Conservation (phyloP, 1,284 basidiomycete genomes). For the Vanrija sp. region DNA sequence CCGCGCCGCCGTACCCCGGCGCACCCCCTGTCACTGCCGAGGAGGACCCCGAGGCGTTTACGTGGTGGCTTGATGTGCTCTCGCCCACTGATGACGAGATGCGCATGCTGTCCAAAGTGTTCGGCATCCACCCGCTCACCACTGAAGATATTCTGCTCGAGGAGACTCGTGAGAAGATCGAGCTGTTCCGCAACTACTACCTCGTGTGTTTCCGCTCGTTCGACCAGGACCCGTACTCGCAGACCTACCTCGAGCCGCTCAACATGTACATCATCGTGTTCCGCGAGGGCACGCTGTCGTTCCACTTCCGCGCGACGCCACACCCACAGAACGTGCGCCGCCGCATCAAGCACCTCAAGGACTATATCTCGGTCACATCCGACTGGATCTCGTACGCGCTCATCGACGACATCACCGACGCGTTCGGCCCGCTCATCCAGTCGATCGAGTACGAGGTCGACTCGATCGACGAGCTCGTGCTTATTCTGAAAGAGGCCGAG, state of each 20-base stretch:
- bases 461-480: slow-evolving; percentile 94
- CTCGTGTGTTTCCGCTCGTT: slow-evolving; percentile 99
- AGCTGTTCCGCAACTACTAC: slow-evolving; percentile 98
- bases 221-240: slow-evolving; percentile 97
- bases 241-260: slow-evolving; percentile 93
- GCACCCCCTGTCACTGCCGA: slow-evolving; percentile 9
- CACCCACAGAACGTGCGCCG: slow-evolving; percentile 97
- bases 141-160: slow-evolving; percentile 99
- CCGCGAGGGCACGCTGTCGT: slow-evolving; percentile 96
- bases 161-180: slow-evolving; percentile 99
- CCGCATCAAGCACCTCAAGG: slow-evolving; percentile 98
- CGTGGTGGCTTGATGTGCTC: slow-evolving; percentile 97
- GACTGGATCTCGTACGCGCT: slow-evolving; percentile 99
- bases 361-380: slow-evolving; percentile 97
- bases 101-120: slow-evolving; percentile 93
- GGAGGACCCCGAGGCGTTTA: slow-evolving; percentile 61
- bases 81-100: slow-evolving; percentile 97
- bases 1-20: slow-evolving; percentile 1
- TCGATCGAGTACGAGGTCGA: slow-evolving; percentile 99
- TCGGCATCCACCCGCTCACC: slow-evolving; percentile 94
- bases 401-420: slow-evolving; percentile 99
- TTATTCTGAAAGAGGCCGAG: slow-evolving; percentile 86
- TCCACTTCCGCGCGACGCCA: slow-evolving; percentile 95
- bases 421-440: slow-evolving; percentile 97
- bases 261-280: slow-evolving; percentile 99